These are phyloP conservation scores for Avena atlantica DNA, from an alignment of 176 grass and related monocot genomes.

Conservation along the genomic window DNA sequence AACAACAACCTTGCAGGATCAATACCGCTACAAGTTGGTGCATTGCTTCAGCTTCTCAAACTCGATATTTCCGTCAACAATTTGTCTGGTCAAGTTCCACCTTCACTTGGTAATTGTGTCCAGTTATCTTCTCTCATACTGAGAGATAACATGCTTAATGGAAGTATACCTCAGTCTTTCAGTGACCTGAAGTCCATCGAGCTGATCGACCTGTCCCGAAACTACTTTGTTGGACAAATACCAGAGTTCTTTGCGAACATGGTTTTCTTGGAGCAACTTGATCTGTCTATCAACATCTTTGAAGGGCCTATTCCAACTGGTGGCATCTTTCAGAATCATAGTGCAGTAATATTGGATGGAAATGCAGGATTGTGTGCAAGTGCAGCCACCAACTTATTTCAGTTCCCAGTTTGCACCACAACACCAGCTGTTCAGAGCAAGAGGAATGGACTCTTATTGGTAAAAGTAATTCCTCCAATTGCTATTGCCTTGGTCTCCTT, in stretches of 20 bases:
- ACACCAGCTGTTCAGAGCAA: not conserved
- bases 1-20: not conserved
- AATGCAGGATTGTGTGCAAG: constrained; percentile 9
- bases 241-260: not conserved
- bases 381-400: not conserved
- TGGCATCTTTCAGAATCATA: constrained; percentile 15
- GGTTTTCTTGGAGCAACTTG: not conserved
- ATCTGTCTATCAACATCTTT: constrained; percentile 16
- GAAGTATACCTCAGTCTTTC: constrained; percentile 5
- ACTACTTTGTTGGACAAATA: not conserved
- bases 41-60: not conserved
- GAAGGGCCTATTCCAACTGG: constrained; percentile 1
- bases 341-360: not conserved
- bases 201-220: constrained; percentile 12
- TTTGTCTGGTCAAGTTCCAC: not conserved
- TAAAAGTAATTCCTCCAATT: constrained; percentile 14
- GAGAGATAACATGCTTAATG: not conserved
- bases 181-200: not conserved
- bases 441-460: not conserved
- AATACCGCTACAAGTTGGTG: not conserved
- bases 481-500: not conserved
- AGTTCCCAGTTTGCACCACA: constrained; percentile 5
- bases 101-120: constrained; percentile 3
- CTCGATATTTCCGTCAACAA: constrained; percentile 23
- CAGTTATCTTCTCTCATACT: not conserved